These are phyloP conservation scores for Gymnopilus dilepis DNA, from an alignment of 768 basidiomycete species.

Conservation along the genomic window DNA sequence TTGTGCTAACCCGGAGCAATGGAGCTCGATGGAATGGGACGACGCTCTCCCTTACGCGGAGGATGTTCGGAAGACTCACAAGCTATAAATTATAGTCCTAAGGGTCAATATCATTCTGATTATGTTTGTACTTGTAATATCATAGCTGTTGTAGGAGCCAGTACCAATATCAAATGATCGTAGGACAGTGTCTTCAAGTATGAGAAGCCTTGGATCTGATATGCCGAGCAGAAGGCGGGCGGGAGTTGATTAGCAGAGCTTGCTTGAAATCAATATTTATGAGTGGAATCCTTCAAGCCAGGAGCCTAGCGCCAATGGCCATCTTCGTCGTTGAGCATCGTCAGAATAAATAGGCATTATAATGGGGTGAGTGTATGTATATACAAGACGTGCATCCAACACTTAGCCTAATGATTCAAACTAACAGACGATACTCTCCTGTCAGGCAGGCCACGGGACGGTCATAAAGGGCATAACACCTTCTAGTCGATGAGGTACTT, in stretches of 20 bases:
- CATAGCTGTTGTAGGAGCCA: too few relatives aligned
- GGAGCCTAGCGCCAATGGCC: too few relatives aligned
- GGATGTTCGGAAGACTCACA: slow-evolving; percentile 1
- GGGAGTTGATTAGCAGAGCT: too few relatives aligned
- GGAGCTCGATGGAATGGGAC: slow-evolving; percentile 22
- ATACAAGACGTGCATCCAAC: slow-evolving; percentile 17
- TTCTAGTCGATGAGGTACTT: slow-evolving; percentile 88
- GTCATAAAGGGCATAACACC: neutral
- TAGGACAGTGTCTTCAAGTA: too few relatives aligned
- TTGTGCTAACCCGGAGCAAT: slow-evolving; percentile 18
- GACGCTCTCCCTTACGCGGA: slow-evolving; percentile 11
- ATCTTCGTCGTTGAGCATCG: neutral
- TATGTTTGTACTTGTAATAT: too few relatives aligned
- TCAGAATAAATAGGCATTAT: slow-evolving; percentile 15
- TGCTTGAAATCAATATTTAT: too few relatives aligned
- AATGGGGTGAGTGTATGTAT: slow-evolving; percentile 15
- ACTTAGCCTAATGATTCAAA: slow-evolving; percentile 12
- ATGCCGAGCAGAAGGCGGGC: too few relatives aligned
- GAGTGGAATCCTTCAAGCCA: too few relatives aligned
- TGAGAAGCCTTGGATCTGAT: too few relatives aligned
- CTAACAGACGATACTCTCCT: neutral
- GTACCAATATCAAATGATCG: too few relatives aligned
- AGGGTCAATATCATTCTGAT: too few relatives aligned
- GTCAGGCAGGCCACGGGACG: neutral
- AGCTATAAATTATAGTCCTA: neutral